Conservation (phyloP, 192 early-diverging fungal genomes). For the Diversispora epigaea region DNA sequence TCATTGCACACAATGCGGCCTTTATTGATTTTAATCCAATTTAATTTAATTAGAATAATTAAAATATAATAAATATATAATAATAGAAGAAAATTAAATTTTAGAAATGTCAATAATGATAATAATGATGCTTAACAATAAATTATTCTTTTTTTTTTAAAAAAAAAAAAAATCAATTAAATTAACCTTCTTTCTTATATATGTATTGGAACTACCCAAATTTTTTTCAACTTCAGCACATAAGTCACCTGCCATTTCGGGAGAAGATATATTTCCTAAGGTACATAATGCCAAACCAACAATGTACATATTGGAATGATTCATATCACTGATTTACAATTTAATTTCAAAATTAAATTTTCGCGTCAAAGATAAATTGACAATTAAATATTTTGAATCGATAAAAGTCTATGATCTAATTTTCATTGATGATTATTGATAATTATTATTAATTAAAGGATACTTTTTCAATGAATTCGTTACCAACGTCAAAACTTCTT, state of each 20-base stretch:
- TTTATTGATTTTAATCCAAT: constrained; percentile 33
- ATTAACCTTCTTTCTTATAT: constrained; percentile 91
- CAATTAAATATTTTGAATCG: neutral
- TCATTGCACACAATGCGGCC: constrained; percentile 90
- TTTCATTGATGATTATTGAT: constrained; percentile 62
- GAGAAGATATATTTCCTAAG: constrained; percentile 93
- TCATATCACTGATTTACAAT: constrained; percentile 73
- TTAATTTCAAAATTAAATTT: constrained; percentile 21
- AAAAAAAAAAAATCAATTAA: constrained; percentile 5
- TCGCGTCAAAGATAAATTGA: constrained; percentile 8
- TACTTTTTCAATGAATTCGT: constrained; percentile 99
- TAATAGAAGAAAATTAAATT: neutral
- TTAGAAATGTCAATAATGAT: neutral
- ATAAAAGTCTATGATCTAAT: neutral
- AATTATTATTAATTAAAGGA: constrained; percentile 25
- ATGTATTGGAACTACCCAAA: constrained; percentile 86
- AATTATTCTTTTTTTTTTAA: constrained; percentile 31
- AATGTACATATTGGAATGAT: constrained; percentile 92
- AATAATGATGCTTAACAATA: neutral
- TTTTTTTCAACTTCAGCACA: constrained; percentile 92
- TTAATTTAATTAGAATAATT: neutral
- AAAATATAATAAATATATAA: neutral
- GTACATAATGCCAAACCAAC: constrained; percentile 97
- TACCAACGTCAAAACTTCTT: constrained; percentile 93
- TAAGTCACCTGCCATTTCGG: constrained; percentile 93